These are phyloP conservation scores for Graphium sp. DNA, from an alignment of 2,329 filamentous ascomycete species.

Conservation along the genomic window DNA sequence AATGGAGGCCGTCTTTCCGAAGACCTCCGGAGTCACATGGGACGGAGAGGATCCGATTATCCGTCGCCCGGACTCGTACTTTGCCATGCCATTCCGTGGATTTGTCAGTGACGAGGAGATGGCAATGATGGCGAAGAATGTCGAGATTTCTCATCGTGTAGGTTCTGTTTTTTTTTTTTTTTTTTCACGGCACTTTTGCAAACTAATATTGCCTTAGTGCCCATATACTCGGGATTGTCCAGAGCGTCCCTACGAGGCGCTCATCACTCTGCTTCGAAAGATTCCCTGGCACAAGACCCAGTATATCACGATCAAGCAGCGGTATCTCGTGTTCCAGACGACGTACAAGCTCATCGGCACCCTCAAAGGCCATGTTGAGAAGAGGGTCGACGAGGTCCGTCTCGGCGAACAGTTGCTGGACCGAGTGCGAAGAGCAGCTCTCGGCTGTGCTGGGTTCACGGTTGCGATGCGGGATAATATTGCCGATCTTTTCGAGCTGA, in stretches of 20 bases:
- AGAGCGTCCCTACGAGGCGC: slow-evolving; percentile 46
- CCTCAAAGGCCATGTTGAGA: slow-evolving; percentile 23
- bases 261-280: slow-evolving; percentile 46
- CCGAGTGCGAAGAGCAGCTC: slow-evolving; percentile 31
- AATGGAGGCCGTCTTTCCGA: slow-evolving; percentile 46
- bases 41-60: slow-evolving; percentile 24
- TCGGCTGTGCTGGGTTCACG: slow-evolving; percentile 44
- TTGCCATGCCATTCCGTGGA: slow-evolving; percentile 35
- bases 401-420: slow-evolving; percentile 34
- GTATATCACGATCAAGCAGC: slow-evolving; percentile 39
- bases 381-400: slow-evolving; percentile 20
- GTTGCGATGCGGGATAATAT: slow-evolving; percentile 44
- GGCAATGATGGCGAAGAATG: slow-evolving; percentile 45
- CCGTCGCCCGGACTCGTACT: slow-evolving; percentile 14
- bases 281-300: slow-evolving; percentile 44
- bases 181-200: no score
- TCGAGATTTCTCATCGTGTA: slow-evolving; percentile 44
- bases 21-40: slow-evolving; percentile 39
- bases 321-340: slow-evolving; percentile 31
- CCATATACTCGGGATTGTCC: slow-evolving; percentile 43
- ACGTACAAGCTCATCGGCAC: slow-evolving; percentile 29
- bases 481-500: slow-evolving; percentile 21
- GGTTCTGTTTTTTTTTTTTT: slow-evolving; percentile 14
- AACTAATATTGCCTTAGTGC: slow-evolving; percentile 22
- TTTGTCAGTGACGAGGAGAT: slow-evolving; percentile 48